A percentile compares a stretch with the other conserved stretches of the same genome.
These are phyloP conservation scores for Chaetomiaceae sp. DNA, from an alignment of 2,329 filamentous ascomycete species.

Conservation along the genomic window DNA sequence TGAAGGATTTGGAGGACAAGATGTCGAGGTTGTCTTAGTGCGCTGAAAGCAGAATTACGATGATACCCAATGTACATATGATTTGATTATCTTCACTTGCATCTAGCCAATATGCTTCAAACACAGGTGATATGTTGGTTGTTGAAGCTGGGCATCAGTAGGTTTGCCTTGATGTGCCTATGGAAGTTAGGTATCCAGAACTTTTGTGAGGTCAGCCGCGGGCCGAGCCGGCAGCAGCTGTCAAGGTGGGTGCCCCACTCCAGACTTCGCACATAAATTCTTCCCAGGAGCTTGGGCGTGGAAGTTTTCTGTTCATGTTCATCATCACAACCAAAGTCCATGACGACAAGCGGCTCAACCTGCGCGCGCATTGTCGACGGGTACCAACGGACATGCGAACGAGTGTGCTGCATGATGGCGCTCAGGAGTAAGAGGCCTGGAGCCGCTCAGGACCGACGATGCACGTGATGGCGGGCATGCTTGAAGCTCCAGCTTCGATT, in stretches of 20 bases:
- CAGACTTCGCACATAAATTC: conserved; percentile 14
- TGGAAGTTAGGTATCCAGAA: too few relatives aligned
- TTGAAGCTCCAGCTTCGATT: conserved; percentile 1
- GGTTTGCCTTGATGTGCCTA: too few relatives aligned
- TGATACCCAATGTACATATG: conserved; percentile 9
- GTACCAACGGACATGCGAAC: not conserved
- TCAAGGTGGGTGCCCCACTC: not conserved
- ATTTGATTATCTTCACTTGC: not conserved
- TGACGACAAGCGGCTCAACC: not conserved
- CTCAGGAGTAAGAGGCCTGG: not conserved
- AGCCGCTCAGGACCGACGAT: not conserved
- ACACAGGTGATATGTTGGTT: too few relatives aligned
- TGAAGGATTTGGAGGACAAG: conserved; percentile 76
- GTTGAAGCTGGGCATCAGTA: too few relatives aligned
- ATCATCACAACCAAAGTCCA: not conserved
- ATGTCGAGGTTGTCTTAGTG: conserved; percentile 50
- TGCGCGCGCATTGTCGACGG: conserved; percentile 1
- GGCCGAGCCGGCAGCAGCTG: not conserved
- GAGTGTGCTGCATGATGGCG: not conserved
- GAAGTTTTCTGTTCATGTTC: conserved; percentile 10
- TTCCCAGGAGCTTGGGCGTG: conserved; percentile 3
- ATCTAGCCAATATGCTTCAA: not conserved
- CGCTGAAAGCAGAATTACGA: not conserved
- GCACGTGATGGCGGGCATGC: conserved; percentile 12
- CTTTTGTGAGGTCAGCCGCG: too few relatives aligned